phyloP scores from a whole-genome alignment of 108 stramenopile species.

The Aurantiochytrium sp. region DNA sequence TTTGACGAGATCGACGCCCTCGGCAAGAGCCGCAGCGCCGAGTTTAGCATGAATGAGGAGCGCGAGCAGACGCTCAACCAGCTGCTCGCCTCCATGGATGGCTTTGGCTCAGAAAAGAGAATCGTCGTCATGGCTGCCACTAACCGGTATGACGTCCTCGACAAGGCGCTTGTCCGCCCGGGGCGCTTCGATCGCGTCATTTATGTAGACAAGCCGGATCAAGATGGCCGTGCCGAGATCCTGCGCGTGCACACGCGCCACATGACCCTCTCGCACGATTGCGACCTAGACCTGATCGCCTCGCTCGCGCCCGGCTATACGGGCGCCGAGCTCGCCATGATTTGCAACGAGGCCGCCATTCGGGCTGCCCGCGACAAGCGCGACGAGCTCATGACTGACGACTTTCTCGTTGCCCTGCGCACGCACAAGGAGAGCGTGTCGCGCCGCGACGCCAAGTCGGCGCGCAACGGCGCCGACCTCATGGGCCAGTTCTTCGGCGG shows the following conservation, averaged over 20 bases:
- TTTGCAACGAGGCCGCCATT: conserved; percentile 89
- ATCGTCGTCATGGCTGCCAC: conserved; percentile 99
- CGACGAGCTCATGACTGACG: conserved; percentile 1
- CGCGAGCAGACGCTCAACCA: conserved; percentile 98
- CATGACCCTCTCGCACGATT: conserved; percentile 61
- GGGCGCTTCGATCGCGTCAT: conserved; percentile 98
- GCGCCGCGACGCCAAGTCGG: neutral
- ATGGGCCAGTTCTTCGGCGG: neutral
- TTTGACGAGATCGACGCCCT: conserved; percentile 99
- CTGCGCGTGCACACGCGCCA: conserved; percentile 78
- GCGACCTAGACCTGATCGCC: conserved; percentile 65
- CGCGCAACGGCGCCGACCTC: neutral
- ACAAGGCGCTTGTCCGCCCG: conserved; percentile 96
- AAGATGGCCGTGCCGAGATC: conserved; percentile 87
- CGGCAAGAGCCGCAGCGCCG: conserved; percentile 89
- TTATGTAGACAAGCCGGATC: conserved; percentile 95
- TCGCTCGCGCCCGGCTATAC: conserved; percentile 69
- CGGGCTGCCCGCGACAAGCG: conserved; percentile 66
- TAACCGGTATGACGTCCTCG: conserved; percentile 96
- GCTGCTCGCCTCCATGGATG: conserved; percentile 86
- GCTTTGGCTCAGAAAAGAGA: conserved; percentile 67
- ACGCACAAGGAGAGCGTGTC: neutral
- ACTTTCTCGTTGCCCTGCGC: conserved; percentile 4
- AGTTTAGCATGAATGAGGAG: conserved; percentile 69
- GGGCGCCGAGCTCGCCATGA: conserved; percentile 86